These are phyloP conservation scores for Sporothrix inflata DNA, from an alignment of 2,329 filamentous ascomycete genomes.

Conservation along the genomic window DNA sequence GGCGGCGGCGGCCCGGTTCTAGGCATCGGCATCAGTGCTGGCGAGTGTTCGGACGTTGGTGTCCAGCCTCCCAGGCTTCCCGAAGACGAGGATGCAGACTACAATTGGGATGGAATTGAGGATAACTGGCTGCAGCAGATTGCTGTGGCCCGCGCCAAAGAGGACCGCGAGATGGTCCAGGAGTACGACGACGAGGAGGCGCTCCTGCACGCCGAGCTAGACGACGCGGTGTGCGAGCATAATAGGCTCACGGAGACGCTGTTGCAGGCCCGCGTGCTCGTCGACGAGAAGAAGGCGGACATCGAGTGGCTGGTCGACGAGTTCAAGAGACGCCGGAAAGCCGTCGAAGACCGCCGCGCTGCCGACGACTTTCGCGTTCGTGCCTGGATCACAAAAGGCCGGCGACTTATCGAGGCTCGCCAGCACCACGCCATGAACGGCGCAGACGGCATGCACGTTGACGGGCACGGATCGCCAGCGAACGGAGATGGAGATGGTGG, in stretches of 20 bases:
- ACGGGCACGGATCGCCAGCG: not conserved
- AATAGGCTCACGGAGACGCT: conserved; percentile 45
- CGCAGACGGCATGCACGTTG: not conserved
- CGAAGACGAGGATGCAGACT: conserved; percentile 3
- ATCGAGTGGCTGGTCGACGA: conserved; percentile 33
- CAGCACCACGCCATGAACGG: not conserved
- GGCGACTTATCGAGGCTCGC: not conserved
- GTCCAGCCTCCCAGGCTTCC: not conserved
- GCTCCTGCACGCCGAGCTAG: conserved; percentile 40
- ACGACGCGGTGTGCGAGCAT: conserved; percentile 45
- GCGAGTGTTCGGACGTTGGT: too few species aligned
- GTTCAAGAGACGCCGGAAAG: not conserved
- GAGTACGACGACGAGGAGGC: conserved; percentile 41
- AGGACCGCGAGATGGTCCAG: conserved; percentile 42
- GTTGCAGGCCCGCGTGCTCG: conserved; percentile 38
- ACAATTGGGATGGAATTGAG: conserved; percentile 45
- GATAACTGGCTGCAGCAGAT: conserved; percentile 39
- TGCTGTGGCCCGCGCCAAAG: conserved; percentile 30
- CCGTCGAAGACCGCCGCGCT: conserved; percentile 13
- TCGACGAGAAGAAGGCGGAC: conserved; percentile 30
- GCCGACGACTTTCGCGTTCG: conserved; percentile 28
- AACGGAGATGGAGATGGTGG: not conserved
- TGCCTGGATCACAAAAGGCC: conserved; percentile 28
- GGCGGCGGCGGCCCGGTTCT: not conserved
- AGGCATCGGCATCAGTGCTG: too few species aligned